Base-by-base conservation (phyloP, 2,329 filamentous ascomycete species). In the Fusarium sp. region DNA sequence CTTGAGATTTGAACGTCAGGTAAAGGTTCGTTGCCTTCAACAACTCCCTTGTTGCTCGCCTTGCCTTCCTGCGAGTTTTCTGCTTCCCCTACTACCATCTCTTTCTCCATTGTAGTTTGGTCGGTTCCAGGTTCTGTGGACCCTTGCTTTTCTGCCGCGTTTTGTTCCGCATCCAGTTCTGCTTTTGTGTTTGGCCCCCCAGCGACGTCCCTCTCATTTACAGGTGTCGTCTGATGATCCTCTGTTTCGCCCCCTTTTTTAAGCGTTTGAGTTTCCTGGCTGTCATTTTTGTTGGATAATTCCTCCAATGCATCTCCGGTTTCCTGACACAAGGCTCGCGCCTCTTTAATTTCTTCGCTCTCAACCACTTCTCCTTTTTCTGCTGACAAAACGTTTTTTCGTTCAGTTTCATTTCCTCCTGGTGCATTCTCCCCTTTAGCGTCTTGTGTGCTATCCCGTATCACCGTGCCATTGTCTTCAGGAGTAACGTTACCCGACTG, bases 111-210 rank as follows among this genome's bases (percentile, higher is more conserved):
- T 54, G 56, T 71, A 15, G 60, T 67, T 72, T 70, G 59, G 38
- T 67, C 58, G 66, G 69, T 59, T 44, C 68, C 67, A 69, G 74
- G 74, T 76, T 42, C 74, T 75, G 74, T 76, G 45, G 40, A 73
- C 66, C 74, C 74, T 67, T 65, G 67, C 64, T 60, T 60, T 61
- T 75, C 60, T 62, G 62, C 53, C 60, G 60, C 52, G 44, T 62
- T 63, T 48, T 52, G 63, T 61, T 56, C 50, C 32, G 55, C 46
- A 38, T 54, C 61, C 64, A 40, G 50, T 60, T 67, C 63, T 62
- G 62, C 44, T 52, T 63, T 65, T 45, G 35, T 44, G 56, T 44
- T 58, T 44, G 50, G 42, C 40, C 49, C 58, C 26, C 63, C 68
- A 37, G 52, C 50, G 37, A 53, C 40, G 40, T 46, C 32, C 30